Percentiles rank a stretch among this genome's conserved stretches.
Conservation (phyloP, 305 asterid species). For the Fraxinus greggii region DNA sequence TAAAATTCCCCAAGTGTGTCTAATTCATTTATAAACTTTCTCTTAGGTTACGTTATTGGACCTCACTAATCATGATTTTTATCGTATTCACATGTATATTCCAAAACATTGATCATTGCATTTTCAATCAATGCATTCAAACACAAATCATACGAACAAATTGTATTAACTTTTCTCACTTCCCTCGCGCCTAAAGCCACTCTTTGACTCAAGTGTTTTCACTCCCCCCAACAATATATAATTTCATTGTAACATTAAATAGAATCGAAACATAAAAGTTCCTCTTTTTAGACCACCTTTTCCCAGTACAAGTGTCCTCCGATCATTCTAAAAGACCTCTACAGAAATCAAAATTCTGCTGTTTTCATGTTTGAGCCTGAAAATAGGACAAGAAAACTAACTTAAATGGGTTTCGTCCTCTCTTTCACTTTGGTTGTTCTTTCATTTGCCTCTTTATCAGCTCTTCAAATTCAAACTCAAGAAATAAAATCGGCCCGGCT, state of each 20-base stretch:
- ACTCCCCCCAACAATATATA: not conserved
- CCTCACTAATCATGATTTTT: not conserved
- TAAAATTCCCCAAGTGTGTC: not conserved
- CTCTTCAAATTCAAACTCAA: conserved; percentile 29
- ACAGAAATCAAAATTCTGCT: conserved; percentile 5
- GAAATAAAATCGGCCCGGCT: conserved; percentile 58
- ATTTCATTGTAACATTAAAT: not conserved
- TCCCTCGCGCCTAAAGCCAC: not conserved
- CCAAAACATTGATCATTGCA: not conserved
- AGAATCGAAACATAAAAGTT: not conserved
- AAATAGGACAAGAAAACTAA: not conserved
- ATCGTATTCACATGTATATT: not conserved
- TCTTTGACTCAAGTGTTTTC: not conserved
- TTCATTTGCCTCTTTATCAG: conserved; percentile 27
- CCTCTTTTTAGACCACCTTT: not conserved
- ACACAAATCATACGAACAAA: not conserved
- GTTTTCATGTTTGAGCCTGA: not conserved
- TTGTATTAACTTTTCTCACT: not conserved
- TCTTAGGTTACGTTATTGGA: not conserved
- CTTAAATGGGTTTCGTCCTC: conserved; percentile 28
- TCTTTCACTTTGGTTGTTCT: conserved; percentile 29
- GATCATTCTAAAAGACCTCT: not conserved
- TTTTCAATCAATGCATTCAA: not conserved
- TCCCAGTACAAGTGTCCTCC: not conserved
- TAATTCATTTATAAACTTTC: not conserved